phyloP scores from a whole-genome alignment of 1,139 yeast species.

The Hemisphaericaspora subhashii region DNA sequence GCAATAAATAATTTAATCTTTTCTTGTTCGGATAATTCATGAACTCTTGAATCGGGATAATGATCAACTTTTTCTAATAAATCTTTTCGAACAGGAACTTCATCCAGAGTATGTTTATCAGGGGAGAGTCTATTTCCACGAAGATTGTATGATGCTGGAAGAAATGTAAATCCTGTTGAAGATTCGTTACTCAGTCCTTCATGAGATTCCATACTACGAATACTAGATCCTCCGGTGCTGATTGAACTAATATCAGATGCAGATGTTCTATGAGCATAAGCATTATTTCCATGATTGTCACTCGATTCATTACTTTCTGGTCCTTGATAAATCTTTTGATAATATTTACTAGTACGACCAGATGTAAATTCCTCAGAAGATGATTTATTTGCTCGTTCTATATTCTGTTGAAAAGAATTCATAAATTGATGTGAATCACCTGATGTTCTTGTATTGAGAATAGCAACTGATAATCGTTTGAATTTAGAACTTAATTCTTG shows the following conservation, averaged over 20 bases:
- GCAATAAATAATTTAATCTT: conserved; percentile 20
- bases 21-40: conserved; percentile 16
- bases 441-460: conserved; percentile 37
- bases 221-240: conserved; percentile 12
- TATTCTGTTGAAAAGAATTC: conserved; percentile 43
- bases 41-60: conserved; percentile 12
- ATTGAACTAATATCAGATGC: conserved; percentile 12
- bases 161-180: background rate
- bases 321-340: conserved; percentile 27
- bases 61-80: conserved; percentile 23
- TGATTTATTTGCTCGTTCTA: conserved; percentile 18
- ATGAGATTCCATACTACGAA: conserved; percentile 3
- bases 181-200: background rate
- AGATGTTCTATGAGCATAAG: background rate
- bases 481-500: conserved; percentile 39
- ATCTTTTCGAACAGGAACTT: conserved; percentile 35
- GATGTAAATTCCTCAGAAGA: background rate
- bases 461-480: conserved; percentile 40
- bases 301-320: conserved; percentile 2
- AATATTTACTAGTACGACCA: conserved; percentile 29
- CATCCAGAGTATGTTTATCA: conserved; percentile 18
- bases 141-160: conserved; percentile 13
- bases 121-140: conserved; percentile 23
- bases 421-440: conserved; percentile 44
- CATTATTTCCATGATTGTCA: conserved; percentile 3